These are phyloP conservation scores for Phytophthora brassicae DNA, from an alignment of 352 stramenopile species.

Conservation along the genomic window DNA sequence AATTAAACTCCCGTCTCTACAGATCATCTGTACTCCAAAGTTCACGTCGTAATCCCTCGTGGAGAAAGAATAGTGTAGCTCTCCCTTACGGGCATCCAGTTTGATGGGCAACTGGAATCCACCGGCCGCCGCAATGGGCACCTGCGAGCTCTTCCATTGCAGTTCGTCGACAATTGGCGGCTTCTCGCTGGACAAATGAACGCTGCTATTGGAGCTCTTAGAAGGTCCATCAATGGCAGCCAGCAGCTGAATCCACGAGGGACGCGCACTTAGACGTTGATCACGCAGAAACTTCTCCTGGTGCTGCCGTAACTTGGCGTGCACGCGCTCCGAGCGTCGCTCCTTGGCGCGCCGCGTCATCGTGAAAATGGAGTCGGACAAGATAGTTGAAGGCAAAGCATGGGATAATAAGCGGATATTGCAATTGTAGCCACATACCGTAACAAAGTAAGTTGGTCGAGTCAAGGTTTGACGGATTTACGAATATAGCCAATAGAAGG, in stretches of 20 bases:
- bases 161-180: slow-evolving; percentile 54
- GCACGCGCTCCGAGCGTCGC: slow-evolving; percentile 57
- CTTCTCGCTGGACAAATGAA: slow-evolving; percentile 22
- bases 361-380: background rate
- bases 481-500: background rate
- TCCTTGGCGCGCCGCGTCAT: slow-evolving; percentile 86
- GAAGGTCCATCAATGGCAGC: slow-evolving; percentile 48
- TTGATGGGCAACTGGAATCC: slow-evolving; percentile 78
- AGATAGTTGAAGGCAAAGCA: slow-evolving; percentile 35
- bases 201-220: slow-evolving; percentile 16
- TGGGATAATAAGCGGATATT: slow-evolving; percentile 13
- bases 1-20: slow-evolving; percentile 49
- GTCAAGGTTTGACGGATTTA: background rate
- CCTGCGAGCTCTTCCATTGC: slow-evolving; percentile 78
- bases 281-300: slow-evolving; percentile 47
- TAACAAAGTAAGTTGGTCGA: no score
- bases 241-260: slow-evolving; percentile 64
- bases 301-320: slow-evolving; percentile 50
- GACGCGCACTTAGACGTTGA: slow-evolving; percentile 40
- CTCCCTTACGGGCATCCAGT: slow-evolving; percentile 55
- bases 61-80: slow-evolving; percentile 65
- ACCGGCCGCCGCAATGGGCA: slow-evolving; percentile 63
- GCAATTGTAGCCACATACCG: background rate
- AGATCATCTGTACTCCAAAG: slow-evolving; percentile 75
- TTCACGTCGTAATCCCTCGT: slow-evolving; percentile 75